Base-by-base conservation (phyloP, 305 asterid genomes). In the Vinca major region DNA sequence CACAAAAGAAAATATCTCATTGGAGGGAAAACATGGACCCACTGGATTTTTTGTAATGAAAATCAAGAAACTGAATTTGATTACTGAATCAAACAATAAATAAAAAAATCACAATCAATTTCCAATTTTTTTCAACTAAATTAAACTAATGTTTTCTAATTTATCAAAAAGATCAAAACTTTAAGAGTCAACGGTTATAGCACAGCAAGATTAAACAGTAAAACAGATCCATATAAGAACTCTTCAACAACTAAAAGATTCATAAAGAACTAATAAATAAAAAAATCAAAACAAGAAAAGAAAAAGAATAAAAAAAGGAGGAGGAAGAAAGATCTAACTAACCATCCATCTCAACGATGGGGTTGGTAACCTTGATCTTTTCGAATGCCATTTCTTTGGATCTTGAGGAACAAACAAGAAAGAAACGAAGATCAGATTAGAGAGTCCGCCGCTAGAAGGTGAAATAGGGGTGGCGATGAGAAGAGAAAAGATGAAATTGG, bases 331-430 rank as follows among this genome's bases (percentile, higher is more conserved):
- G 70, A 69, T 75, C 78, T 80, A 44, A 26, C 97, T 86, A 44
- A 89, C 98, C 98, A 71, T 91, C 98, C 98, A 89, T 91, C 85
- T 91, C 98, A 39, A 91, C 98, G 83, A 91, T 88, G 88, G 96
- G 96, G 71, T 85, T 91, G 82, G 82, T 83, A 72, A 91, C 96
- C 84, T 88, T 88, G 86, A 89, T 91, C 96, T 89, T 91, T 14
- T 88, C 83, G 76, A 81, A 75, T 16, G 82, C 92, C 98, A 91
- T 91, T 9, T 61, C 16, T 26, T 26, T 16, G 65, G 26, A 61
- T 37, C 54, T 39, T 10, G 26, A 52, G 57, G 9, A 26, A 26
- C 33, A 26, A 26, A 26, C 0, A 26, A 26, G 33, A 26, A 26
- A 50, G 14, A 6, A 50, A 10, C 26, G 19, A 26, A 52, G 57